These are phyloP conservation scores for Neurospora pannonica DNA, from an alignment of 495 filamentous ascomycete species.

Conservation along the genomic window DNA sequence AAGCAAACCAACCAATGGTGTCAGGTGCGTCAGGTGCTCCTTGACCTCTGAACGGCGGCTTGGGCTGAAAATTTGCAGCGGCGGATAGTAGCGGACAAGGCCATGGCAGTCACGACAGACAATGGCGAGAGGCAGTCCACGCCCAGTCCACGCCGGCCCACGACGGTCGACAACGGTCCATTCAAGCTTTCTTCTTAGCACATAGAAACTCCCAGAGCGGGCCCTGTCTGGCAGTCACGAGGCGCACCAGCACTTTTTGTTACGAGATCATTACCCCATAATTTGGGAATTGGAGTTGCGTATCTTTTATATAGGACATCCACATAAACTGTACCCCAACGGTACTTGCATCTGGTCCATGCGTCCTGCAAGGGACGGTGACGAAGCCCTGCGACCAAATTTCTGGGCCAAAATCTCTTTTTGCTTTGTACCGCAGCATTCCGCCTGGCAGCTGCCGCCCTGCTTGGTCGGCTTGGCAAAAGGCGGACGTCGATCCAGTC, in stretches of 20 bases:
- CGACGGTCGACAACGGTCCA: constrained; percentile 1
- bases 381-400: constrained; percentile 3
- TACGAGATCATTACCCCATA: constrained; percentile 27
- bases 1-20: neutral
- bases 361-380: constrained; percentile 20
- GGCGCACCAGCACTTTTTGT: constrained; percentile 14
- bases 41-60: neutral
- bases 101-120: neutral
- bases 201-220: constrained; percentile 19
- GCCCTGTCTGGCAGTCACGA: constrained; percentile 21
- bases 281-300: constrained; percentile 10
- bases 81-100: neutral
- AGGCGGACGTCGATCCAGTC: neutral
- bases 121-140: neutral
- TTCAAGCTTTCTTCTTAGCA: constrained; percentile 20
- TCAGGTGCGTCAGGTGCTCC: neutral
- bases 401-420: neutral
- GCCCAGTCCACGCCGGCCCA: neutral
- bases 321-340: constrained; percentile 7
- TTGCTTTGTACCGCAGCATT: constrained; percentile 6
- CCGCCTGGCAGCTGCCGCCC: constrained; percentile 5
- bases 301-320: constrained; percentile 1
- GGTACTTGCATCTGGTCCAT: neutral
- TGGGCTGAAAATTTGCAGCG: neutral
- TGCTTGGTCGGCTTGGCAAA: neutral